Conservation (phyloP, 768 basidiomycete species). For the Lentinus brumalis region DNA sequence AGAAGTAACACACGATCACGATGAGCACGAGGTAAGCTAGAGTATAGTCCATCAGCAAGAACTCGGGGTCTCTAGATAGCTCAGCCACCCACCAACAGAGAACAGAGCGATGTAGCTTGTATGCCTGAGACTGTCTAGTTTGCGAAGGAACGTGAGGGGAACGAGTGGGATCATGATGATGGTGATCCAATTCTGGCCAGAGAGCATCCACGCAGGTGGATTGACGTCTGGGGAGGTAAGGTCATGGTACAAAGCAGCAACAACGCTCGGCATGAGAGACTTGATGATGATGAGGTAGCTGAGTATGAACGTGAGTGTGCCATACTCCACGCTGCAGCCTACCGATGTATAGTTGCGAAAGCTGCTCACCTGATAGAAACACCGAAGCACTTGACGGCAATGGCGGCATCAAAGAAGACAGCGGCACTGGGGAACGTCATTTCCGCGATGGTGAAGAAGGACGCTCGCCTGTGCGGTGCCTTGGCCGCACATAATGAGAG, state of each 20-base stretch:
- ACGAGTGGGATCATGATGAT: slow-evolving; percentile 75
- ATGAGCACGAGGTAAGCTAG: slow-evolving; percentile 77
- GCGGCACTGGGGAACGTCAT: slow-evolving; percentile 89
- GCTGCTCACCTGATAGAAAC: slow-evolving; percentile 81
- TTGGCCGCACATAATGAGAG: slow-evolving; percentile 81
- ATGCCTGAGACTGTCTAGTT: slow-evolving; percentile 83
- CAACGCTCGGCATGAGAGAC: slow-evolving; percentile 90
- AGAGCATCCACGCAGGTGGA: slow-evolving; percentile 76
- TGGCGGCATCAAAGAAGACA: slow-evolving; percentile 89
- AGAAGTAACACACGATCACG: slow-evolving; percentile 79
- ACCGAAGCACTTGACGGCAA: slow-evolving; percentile 96
- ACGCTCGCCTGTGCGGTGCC: slow-evolving; percentile 72
- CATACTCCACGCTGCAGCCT: not conserved
- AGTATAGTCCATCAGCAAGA: not conserved
- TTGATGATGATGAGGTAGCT: slow-evolving; percentile 93
- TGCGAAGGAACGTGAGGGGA: slow-evolving; percentile 82
- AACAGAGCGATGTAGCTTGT: slow-evolving; percentile 92
- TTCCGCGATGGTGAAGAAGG: slow-evolving; percentile 81
- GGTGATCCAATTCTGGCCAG: slow-evolving; percentile 82
- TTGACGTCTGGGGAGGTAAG: slow-evolving; percentile 61
- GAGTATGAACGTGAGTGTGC: not conserved
- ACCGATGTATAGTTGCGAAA: not conserved
- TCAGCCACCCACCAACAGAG: slow-evolving; percentile 68
- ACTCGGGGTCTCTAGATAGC: not conserved
- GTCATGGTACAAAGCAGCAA: slow-evolving; percentile 79